These are phyloP conservation scores for Puccinellia tenuiflora DNA, from an alignment of 176 grass and related monocot genomes.

Conservation along the genomic window DNA sequence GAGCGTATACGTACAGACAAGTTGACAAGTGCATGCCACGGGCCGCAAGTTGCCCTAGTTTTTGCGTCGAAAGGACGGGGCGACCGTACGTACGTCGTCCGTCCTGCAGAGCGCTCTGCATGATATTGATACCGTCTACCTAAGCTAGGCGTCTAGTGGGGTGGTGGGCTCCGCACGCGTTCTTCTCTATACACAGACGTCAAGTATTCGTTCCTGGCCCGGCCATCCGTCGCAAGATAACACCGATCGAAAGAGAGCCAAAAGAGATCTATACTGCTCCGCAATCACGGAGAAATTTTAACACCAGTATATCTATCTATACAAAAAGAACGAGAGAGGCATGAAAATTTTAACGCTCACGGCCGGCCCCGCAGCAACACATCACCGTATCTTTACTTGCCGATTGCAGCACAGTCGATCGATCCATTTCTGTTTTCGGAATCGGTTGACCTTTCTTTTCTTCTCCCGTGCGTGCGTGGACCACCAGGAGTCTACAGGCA, in stretches of 20 bases:
- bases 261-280: too few relatives aligned
- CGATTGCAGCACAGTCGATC: neutral
- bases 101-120: neutral
- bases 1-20: neutral
- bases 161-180: too few relatives aligned
- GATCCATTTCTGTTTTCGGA: neutral
- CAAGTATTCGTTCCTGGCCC: too few relatives aligned
- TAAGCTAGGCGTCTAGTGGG: neutral
- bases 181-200: too few relatives aligned
- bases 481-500: neutral
- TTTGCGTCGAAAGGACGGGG: neutral
- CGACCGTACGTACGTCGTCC: neutral
- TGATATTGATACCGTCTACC: neutral
- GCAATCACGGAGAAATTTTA: too few relatives aligned
- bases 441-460: neutral
- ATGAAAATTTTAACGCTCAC: neutral
- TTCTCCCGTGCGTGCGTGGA: too few relatives aligned
- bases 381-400: neutral
- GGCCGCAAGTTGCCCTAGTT: neutral
- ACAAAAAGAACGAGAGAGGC: neutral
- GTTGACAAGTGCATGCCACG: constrained; percentile 11
- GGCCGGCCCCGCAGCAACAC: neutral
- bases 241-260: too few relatives aligned
- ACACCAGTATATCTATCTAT: too few relatives aligned
- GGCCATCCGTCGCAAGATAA: too few relatives aligned